Conservation (phyloP, 305 asterid species). For the Fraxinus nigra region DNA sequence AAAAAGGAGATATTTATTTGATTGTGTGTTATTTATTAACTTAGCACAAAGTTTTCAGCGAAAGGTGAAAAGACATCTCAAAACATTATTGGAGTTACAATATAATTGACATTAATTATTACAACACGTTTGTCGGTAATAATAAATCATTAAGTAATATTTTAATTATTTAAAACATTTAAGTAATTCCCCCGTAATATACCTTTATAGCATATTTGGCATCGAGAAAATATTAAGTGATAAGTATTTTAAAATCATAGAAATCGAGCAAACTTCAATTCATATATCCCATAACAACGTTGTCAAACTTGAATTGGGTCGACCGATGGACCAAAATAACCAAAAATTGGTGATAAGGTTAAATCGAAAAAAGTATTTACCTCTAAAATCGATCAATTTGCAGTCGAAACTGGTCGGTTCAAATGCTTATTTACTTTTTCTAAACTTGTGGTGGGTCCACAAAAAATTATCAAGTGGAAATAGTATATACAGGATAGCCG, state of each 20-base stretch:
- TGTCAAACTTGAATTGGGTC: not conserved
- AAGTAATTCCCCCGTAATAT: not conserved
- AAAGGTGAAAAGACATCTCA: constrained; percentile 4
- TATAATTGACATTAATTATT: not conserved
- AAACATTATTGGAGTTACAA: not conserved
- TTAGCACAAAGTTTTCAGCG: constrained; percentile 4
- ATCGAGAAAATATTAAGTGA: not conserved
- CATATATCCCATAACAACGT: not conserved
- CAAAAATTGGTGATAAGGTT: not conserved
- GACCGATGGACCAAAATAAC: too few relatives aligned
- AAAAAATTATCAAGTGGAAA: not conserved
- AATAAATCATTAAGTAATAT: not conserved
- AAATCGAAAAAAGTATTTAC: too few relatives aligned
- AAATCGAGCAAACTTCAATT: not conserved
- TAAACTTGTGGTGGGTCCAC: not conserved
- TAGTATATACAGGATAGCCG: not conserved
- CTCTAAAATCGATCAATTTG: not conserved
- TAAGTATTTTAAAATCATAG: not conserved
- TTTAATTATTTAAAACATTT: too few relatives aligned
- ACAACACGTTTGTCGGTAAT: not conserved
- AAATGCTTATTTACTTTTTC: too few relatives aligned
- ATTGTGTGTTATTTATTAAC: not conserved
- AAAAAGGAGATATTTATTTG: not conserved
- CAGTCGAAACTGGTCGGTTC: not conserved
- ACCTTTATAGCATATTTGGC: not conserved